Percentiles rank a stretch among this genome's conserved stretches.
phyloP scores from a whole-genome alignment of 78 protist species.

The Cavenderia fasciculata region DNA sequence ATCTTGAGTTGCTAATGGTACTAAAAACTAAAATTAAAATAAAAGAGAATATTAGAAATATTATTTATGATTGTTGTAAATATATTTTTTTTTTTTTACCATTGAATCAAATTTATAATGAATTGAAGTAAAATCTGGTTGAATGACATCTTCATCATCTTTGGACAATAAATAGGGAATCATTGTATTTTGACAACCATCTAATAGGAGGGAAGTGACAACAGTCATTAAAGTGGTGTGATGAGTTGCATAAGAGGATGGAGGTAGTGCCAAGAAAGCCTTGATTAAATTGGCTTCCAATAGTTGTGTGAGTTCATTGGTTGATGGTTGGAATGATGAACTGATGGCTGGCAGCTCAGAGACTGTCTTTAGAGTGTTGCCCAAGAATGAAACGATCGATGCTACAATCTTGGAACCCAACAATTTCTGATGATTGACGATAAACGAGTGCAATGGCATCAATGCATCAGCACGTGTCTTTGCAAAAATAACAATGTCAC shows the following conservation, averaged over 20 bases:
- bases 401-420: conserved; percentile 26
- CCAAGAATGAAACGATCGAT: conserved; percentile 20
- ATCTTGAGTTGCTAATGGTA: conserved; percentile 60
- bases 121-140: conserved; percentile 46
- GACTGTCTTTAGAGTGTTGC: conserved; percentile 54
- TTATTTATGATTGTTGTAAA: too few species aligned
- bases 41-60: too few species aligned
- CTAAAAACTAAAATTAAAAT: conserved; percentile 1
- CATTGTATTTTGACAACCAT: conserved; percentile 32
- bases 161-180: conserved; percentile 5
- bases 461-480: conserved; percentile 71
- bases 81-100: too few species aligned
- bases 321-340: conserved; percentile 44
- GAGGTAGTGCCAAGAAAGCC: conserved; percentile 33
- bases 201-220: conserved; percentile 45
- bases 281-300: conserved; percentile 30
- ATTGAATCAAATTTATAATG: conserved; percentile 23
- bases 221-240: conserved; percentile 52
- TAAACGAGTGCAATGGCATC: conserved; percentile 35
- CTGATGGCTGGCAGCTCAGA: conserved; percentile 55
- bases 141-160: conserved; percentile 43
- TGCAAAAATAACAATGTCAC: conserved; percentile 69
- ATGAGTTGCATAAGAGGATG: background rate
- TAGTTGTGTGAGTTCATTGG: conserved; percentile 59
- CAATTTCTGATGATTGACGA: conserved; percentile 8